phyloP scores from a whole-genome alignment of 1,284 basidiomycete species.

The Moesziomyces parantarcticus region DNA sequence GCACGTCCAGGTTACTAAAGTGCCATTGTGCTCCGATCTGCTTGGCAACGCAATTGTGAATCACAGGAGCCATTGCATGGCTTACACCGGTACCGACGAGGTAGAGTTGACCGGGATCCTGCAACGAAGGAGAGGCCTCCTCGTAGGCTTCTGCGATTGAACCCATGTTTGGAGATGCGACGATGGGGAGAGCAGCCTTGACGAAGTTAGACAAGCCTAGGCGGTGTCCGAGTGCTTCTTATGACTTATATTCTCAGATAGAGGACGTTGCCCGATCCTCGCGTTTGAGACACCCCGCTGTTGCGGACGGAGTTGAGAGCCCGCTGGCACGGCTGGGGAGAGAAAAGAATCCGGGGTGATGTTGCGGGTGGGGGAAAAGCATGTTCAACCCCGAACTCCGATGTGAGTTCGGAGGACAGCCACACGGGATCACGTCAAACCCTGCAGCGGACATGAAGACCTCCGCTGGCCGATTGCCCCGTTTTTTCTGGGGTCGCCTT shows the following conservation, averaged over 20 bases:
- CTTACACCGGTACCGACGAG: conserved; percentile 7
- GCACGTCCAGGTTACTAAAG: conserved; percentile 15
- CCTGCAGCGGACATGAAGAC: conserved; percentile 9
- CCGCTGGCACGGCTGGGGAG: neutral
- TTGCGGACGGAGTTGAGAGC: conserved; percentile 4
- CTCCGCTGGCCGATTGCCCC: neutral
- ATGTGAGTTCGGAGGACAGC: no score
- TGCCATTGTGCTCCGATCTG: conserved; percentile 14
- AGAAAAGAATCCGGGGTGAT: no score
- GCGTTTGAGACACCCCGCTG: neutral
- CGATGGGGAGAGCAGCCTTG: no score
- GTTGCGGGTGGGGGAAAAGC: no score
- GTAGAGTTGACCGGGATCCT: conserved; percentile 9
- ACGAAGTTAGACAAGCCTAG: no score
- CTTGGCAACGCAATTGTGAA: conserved; percentile 12
- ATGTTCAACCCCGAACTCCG: no score
- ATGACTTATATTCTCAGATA: no score
- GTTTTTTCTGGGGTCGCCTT: no score
- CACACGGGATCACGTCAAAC: no score
- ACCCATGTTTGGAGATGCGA: conserved; percentile 4
- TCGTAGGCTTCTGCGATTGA: conserved; percentile 1
- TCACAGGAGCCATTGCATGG: conserved; percentile 13
- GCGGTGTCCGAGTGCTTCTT: no score
- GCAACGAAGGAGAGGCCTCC: conserved; percentile 7
- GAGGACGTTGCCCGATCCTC: neutral